Evolutionary conservation across 1,284 basidiomycete species (phyloP).

Genomic region (Thelephora terrestris): DNA sequence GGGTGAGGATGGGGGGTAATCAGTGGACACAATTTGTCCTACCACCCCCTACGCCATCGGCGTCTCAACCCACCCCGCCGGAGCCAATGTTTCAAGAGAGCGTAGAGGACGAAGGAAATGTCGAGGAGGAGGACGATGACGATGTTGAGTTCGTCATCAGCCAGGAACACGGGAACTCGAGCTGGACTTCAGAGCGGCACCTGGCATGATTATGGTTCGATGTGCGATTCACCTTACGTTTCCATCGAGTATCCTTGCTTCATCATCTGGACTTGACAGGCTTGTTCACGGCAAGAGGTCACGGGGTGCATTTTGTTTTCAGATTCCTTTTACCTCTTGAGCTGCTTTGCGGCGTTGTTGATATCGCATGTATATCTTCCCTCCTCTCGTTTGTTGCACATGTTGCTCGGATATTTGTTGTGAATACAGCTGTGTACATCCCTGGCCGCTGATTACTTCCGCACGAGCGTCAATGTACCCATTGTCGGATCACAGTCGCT

Average conservation of each 20-base stretch:
- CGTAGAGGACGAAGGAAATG: constrained; percentile 14
- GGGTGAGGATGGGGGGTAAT: constrained; percentile 52
- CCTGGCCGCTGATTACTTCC: constrained; percentile 4
- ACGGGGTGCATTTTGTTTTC: constrained; percentile 7
- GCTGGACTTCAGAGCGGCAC: too few relatives aligned
- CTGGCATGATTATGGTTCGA: too few relatives aligned
- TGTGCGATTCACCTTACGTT: background rate
- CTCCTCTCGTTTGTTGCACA: constrained; percentile 3
- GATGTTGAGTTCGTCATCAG: constrained; percentile 44
- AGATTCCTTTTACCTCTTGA: constrained; percentile 9
- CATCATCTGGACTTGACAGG: background rate
- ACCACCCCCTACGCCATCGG: constrained; percentile 27
- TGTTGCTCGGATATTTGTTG: too few relatives aligned
- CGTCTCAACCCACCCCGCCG: too few relatives aligned
- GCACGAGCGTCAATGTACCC: background rate
- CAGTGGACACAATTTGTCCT: constrained; percentile 62
- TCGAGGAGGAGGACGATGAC: constrained; percentile 41
- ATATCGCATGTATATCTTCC: background rate
- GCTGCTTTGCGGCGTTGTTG: constrained; percentile 8
- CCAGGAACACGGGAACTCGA: constrained; percentile 1
- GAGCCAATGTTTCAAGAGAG: background rate
- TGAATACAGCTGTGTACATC: background rate
- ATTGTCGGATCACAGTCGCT: too few relatives aligned
- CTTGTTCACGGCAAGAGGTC: constrained; percentile 1
- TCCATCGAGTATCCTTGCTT: background rate